Percentiles rank a stretch among this genome's conserved stretches.
These are phyloP conservation scores for Schizochytrium sp. DNA, from an alignment of 108 stramenopile genomes.

Conservation along the genomic window DNA sequence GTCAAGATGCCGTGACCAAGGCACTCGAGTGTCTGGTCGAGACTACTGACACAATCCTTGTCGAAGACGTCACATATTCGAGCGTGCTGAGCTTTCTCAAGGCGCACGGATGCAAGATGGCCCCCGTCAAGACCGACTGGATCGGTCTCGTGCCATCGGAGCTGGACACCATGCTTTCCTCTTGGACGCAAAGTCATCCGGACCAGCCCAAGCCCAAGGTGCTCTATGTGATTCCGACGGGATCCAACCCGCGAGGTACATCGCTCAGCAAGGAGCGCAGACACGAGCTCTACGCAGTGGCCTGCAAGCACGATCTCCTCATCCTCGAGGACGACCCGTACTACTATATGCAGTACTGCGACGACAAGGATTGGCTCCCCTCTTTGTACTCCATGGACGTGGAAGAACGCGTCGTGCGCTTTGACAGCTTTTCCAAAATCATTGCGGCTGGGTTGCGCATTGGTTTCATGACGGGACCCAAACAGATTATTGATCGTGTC, in stretches of 20 bases:
- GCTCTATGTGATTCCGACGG: conserved; percentile 46
- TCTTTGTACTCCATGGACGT: conserved; percentile 32
- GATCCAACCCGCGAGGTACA: conserved; percentile 38
- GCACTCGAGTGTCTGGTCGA: conserved; percentile 39
- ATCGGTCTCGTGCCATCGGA: background rate
- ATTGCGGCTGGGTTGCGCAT: conserved; percentile 53
- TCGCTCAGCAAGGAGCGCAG: conserved; percentile 29
- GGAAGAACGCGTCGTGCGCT: conserved; percentile 53
- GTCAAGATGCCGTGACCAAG: conserved; percentile 38
- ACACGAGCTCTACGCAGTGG: conserved; percentile 37
- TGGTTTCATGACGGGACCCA: conserved; percentile 49
- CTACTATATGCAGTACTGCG: conserved; percentile 38
- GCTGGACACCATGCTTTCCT: background rate
- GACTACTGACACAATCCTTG: conserved; percentile 25
- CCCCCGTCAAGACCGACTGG: conserved; percentile 1
- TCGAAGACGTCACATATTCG: conserved; percentile 41
- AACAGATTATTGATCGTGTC: conserved; percentile 33
- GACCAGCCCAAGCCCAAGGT: conserved; percentile 23
- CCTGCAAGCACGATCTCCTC: conserved; percentile 41
- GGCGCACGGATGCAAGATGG: background rate
- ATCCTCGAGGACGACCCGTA: conserved; percentile 62
- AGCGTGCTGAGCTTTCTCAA: conserved; percentile 37
- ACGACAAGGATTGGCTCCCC: background rate
- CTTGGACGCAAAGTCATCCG: background rate
- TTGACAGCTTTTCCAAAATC: conserved; percentile 53